Evolutionary conservation across 495 filamentous ascomycete species (phyloP), one percentile per base, ranked within the genome.

Genomic region (Talaromyces ruber): DNA sequence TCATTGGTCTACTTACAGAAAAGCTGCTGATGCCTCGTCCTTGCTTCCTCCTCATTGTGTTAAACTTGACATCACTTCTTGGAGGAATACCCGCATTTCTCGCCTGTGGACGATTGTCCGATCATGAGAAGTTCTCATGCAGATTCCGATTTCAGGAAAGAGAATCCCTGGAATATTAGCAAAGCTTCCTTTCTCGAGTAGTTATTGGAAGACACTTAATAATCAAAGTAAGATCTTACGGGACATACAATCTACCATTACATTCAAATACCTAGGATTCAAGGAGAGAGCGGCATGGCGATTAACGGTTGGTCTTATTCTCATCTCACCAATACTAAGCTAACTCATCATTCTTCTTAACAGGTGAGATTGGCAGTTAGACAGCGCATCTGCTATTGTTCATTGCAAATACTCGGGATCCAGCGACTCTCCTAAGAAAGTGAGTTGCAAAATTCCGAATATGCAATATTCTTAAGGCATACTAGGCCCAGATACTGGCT

Each of bases 301-400:
- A 18, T 47, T 37, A 28, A 50, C 2, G 59, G 39, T 60, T 11
- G 14, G 29, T 57, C 8, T 12, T 34, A 4, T 34, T 11, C 29
- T 21, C 28, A 57, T 30, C 1, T 7, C 2, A 18, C 18, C 18
- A 6, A n/a, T 9, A 12, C 14, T 34, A 32, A 30, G 28, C 54
- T 57, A 16, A 57, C 22, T 18, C n/a, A 9, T 32, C 12, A 14
- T 57, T 34, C 16, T 25, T 12, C 6, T 29, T 4, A 7, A 12
- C 28, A 60, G 43, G 29, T 11, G 59, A 45, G 50, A 51, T 45
- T 29, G 43, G 25, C 12, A 45, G 72, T 77, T 8, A 74, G 71
- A 80, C 77, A 2, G 74, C 70, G 67, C 72, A 74, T 24, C 78
- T 77, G 1, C 62, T 77, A 8, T 64, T 84, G 7, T 67, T 81